Base-by-base conservation (phyloP, 257 asterid genomes). In the Fraxinus quadrangulata region DNA sequence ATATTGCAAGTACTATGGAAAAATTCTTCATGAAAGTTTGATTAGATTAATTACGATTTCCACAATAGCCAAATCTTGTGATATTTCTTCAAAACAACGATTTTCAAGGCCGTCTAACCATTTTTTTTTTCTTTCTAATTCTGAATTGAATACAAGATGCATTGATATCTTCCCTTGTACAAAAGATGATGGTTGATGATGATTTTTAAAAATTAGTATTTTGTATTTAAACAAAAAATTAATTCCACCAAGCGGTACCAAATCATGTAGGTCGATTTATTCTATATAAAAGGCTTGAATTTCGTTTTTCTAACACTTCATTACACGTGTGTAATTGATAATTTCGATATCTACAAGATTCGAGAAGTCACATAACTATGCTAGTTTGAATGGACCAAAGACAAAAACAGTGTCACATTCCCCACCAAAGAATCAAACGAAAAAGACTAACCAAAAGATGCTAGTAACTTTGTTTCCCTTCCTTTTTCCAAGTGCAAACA, bases 331-430 rank as follows among this genome's bases (percentile, higher is more conserved):
- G 49, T 40, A 40, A 40, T 39, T 12, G 13, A 9, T 40, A 40
- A 40, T 40, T 40, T 11, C 13, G 49, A 49, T 4, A 4, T 3
- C n/a, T 12, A 16, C 73, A 78, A 85, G 88, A 80, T 65, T 78
- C 70, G 80, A 81, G 86, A 81, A 77, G 80, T 80, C 75, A 70
- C 82, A 78, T 65, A 77, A 63, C 85, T 84, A 82, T 87, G 84
- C 73, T 80, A 86, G 88, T 86, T 87, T 83, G 90, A 90, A 86
- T 80, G 78, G 90, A 77, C 78, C 79, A 82, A 87, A 79, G 91
- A 84, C 83, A 89, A 87, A 85, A 90, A 88, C 77, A 91, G 90
- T 88, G 77, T 78, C 85, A 77, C 84, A 77, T 72, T 77, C 77
- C 82, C 81, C 65, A 83, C 74, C 61, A 78, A 86, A 86, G 91